Evolutionary conservation across 306 rosid genomes (phyloP).

Genomic region (Dalbergia oliveri): DNA sequence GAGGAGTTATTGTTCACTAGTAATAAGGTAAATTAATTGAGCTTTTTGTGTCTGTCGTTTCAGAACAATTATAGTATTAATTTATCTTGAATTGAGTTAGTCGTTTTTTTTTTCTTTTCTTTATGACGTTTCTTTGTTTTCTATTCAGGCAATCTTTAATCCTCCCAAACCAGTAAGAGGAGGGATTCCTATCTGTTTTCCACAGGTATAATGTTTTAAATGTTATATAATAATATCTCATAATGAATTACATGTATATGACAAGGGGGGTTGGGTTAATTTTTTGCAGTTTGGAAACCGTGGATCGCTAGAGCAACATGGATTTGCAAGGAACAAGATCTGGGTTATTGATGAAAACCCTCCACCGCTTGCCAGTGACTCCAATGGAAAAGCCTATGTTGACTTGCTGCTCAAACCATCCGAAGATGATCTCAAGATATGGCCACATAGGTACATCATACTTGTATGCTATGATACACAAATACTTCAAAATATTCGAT

Average conservation of each 20-base stretch:
- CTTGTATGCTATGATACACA: no score
- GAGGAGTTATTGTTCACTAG: slow-evolving; percentile 85
- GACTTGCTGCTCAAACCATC: slow-evolving; percentile 84
- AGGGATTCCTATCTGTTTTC: slow-evolving; percentile 95
- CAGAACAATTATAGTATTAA: background rate
- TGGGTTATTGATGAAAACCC: slow-evolving; percentile 78
- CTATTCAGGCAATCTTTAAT: slow-evolving; percentile 69
- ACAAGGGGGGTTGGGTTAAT: background rate
- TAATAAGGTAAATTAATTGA: slow-evolving; percentile 62
- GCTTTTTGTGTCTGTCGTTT: background rate
- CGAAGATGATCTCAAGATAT: slow-evolving; percentile 75
- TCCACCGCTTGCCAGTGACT: slow-evolving; percentile 66
- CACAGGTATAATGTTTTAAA: slow-evolving; percentile 63
- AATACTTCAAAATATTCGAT: no score
- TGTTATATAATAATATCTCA: background rate
- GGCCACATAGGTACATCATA: slow-evolving; percentile 76
- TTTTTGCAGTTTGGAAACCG: slow-evolving; percentile 71
- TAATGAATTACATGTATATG: background rate
- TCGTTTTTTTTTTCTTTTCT: background rate
- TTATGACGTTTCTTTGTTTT: slow-evolving; percentile 8
- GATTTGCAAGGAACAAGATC: slow-evolving; percentile 84
- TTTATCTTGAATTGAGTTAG: background rate
- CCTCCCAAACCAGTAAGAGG: slow-evolving; percentile 89
- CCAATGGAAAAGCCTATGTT: slow-evolving; percentile 60
- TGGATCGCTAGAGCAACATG: slow-evolving; percentile 83